Percentiles rank a stretch among this genome's conserved stretches.
Evolutionary conservation across 129 eudicot genomes (phyloP).

Genomic region (Glebionis coronaria): DNA sequence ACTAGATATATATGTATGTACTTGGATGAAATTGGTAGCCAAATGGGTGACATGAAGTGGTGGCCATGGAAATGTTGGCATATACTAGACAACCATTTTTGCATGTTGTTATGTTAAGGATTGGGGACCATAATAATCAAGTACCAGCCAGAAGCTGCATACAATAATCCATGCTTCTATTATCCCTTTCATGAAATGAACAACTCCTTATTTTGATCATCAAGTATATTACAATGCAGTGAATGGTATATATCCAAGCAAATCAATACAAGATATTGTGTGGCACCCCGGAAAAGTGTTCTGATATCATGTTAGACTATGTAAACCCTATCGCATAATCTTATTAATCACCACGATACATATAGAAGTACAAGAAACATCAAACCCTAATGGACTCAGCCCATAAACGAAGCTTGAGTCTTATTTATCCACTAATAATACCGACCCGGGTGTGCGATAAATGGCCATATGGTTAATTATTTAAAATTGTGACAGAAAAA

Average conservation of each 20-base stretch:
- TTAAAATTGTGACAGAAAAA: too few species aligned
- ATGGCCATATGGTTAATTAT: too few species aligned
- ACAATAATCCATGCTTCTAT: slow-evolving; percentile 5
- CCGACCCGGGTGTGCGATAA: too few species aligned
- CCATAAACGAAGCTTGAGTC: too few species aligned
- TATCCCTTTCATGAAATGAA: slow-evolving; percentile 15
- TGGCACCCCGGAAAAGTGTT: too few species aligned
- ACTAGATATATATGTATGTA: not conserved
- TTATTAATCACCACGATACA: too few species aligned
- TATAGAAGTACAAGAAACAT: too few species aligned
- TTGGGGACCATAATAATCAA: slow-evolving; percentile 15
- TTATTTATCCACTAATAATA: too few species aligned
- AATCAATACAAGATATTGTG: too few species aligned
- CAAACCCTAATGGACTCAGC: too few species aligned
- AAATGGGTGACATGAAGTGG: slow-evolving; percentile 26
- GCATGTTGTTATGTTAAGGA: slow-evolving; percentile 23
- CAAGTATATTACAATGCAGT: not conserved
- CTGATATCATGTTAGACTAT: too few species aligned
- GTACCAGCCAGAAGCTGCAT: slow-evolving; percentile 6
- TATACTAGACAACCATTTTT: slow-evolving; percentile 21
- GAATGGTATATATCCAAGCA: not conserved
- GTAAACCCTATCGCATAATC: too few species aligned
- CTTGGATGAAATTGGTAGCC: slow-evolving; percentile 11
- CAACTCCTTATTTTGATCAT: slow-evolving; percentile 6
- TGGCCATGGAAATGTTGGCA: slow-evolving; percentile 26